These are phyloP conservation scores for Colletotrichum graminicola DNA, from an alignment of 2,329 filamentous ascomycete genomes.

Conservation along the genomic window DNA sequence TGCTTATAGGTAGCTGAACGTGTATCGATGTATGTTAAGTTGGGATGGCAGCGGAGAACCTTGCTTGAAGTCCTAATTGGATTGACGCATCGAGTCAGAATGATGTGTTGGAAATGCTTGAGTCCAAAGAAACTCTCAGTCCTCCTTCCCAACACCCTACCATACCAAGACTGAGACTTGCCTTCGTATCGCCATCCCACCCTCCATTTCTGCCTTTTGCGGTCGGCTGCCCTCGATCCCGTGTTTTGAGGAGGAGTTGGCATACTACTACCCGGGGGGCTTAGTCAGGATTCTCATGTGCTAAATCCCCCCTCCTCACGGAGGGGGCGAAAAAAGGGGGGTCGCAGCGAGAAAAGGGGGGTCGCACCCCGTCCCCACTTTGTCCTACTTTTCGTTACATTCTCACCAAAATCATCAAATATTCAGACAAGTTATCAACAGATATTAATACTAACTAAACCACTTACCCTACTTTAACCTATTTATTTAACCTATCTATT, in stretches of 20 bases:
- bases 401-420: too few species aligned
- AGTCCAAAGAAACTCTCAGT: slow-evolving; percentile 11
- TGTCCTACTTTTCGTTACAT: too few species aligned
- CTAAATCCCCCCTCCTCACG: too few species aligned
- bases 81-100: slow-evolving; percentile 15
- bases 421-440: too few species aligned
- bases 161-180: not conserved
- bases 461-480: too few species aligned
- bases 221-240: not conserved
- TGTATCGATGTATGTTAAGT: not conserved
- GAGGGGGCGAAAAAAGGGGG: too few species aligned
- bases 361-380: too few species aligned
- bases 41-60: slow-evolving; percentile 14
- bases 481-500: too few species aligned
- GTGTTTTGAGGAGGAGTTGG: not conserved
- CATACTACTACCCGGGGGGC: too few species aligned
- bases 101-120: not conserved
- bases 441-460: too few species aligned
- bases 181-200: slow-evolving; percentile 1
- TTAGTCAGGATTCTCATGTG: too few species aligned
- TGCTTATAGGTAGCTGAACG: not conserved
- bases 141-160: not conserved
- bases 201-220: not conserved
- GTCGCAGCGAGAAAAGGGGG: too few species aligned
- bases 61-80: slow-evolving; percentile 11